These are phyloP conservation scores for Lindgomyces ingoldianus DNA, from an alignment of 495 filamentous ascomycete species.

Conservation along the genomic window DNA sequence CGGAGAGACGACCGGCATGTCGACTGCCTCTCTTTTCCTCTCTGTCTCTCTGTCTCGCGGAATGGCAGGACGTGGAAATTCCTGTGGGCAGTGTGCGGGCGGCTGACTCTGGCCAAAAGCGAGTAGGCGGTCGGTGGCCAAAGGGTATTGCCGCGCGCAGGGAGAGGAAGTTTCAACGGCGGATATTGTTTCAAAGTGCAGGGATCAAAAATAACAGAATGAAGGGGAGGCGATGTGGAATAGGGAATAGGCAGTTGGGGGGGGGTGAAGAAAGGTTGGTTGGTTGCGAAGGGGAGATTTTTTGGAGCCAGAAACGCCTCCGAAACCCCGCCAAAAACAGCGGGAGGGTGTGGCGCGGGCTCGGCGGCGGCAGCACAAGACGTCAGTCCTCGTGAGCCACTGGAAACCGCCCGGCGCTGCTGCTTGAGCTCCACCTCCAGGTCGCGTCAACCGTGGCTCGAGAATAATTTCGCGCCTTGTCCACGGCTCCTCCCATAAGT, in stretches of 20 bases:
- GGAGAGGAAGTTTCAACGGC: constrained; percentile 20
- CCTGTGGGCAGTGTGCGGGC: neutral
- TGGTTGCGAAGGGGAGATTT: neutral
- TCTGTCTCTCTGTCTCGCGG: no score
- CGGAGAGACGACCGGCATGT: constrained; percentile 84
- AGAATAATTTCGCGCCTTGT: neutral
- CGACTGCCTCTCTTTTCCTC: no score
- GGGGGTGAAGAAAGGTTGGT: neutral
- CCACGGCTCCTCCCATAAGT: neutral
- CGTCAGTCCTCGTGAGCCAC: neutral
- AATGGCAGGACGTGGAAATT: neutral
- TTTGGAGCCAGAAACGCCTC: no score
- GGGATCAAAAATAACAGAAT: constrained; percentile 3
- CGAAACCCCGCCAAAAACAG: neutral
- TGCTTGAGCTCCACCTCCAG: no score
- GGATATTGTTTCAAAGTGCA: neutral
- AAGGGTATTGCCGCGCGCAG: no score
- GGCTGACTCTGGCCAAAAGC: neutral
- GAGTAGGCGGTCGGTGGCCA: no score
- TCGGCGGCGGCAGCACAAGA: neutral
- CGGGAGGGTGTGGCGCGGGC: neutral
- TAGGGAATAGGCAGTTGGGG: neutral
- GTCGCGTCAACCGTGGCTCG: neutral
- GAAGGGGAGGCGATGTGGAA: neutral
- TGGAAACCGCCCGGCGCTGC: neutral